Base-by-base conservation (phyloP, 805 yeast species). In the Ogataea wickerhamii region DNA sequence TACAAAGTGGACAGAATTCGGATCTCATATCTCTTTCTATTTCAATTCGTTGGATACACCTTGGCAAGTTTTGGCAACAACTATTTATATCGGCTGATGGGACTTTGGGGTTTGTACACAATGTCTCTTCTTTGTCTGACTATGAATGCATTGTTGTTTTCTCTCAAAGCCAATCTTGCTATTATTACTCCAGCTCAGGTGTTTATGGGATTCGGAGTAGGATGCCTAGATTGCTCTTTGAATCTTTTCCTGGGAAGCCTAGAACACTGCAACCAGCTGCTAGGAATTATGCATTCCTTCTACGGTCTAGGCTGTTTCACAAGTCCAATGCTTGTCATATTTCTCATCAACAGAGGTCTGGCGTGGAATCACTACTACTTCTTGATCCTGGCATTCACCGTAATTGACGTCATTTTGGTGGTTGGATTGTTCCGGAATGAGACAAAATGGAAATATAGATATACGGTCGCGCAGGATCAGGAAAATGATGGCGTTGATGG, bases 31-130 rank as follows among this genome's bases (percentile, higher is more conserved):
- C 52, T 80, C 3, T 80, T 78, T 47, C 54, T 79, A 16, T 66
- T 74, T 10, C 71, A 73, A 18, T 71, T 77, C 17, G 16, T 66
- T 1, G 87, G 87, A 0, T 81, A 80, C 53, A 62, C 77, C 16
- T 34, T 60, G 1, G 66, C 78, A 54, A 82, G 85, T 3, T 43
- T 78, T 3, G 37, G 64, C 11, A 76, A 71, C 44, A 75, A 72
- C 23, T 40, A 26, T 1, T 38, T 68, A 3, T 80, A 74, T 51
- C 41, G 55, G 7, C 32, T 32, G 5, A 34, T 72, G 7, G 87
- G 88, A 0, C 52, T 79, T 11, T 50, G 62, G 40, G 79, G 80
- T 0, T 66, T 73, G 0, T 78, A 66, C 49, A 19, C 36, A 1
- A 6, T 43, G 4, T 43, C 60, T 2, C 35, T 56, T 18, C 6